A percentile compares a stretch with the other conserved stretches of the same genome.
Conservation (phyloP, 306 rosid genomes). For the Castanea crenata region DNA sequence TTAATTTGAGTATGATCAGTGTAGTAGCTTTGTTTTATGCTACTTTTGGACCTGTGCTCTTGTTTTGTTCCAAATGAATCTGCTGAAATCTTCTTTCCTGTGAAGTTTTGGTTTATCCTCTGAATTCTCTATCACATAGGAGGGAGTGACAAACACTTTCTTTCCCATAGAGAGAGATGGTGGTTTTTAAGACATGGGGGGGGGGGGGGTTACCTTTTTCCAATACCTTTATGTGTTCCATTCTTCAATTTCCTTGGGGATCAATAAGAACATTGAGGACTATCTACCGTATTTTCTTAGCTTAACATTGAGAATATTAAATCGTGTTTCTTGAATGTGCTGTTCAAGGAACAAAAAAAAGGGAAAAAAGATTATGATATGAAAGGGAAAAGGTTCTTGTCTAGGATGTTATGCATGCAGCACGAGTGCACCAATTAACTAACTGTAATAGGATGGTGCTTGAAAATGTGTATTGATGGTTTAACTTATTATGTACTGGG, state of each 20-base stretch:
- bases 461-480: neutral
- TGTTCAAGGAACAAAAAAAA: too few relatives aligned
- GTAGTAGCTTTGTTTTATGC: neutral
- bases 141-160: neutral
- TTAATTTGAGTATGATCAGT: neutral
- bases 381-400: too few relatives aligned
- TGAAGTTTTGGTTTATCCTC: neutral
- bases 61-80: slow-evolving; percentile 2
- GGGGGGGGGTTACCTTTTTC: too few relatives aligned
- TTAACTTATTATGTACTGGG: neutral
- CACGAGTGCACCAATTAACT: too few relatives aligned
- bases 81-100: neutral
- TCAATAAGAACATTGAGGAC: too few relatives aligned
- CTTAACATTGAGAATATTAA: too few relatives aligned
- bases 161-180: neutral
- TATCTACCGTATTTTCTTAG: too few relatives aligned
- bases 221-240: neutral
- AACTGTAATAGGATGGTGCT: neutral
- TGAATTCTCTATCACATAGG: neutral
- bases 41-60: slow-evolving; percentile 3
- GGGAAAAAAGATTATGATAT: too few relatives aligned
- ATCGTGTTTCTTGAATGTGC: too few relatives aligned
- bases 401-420: too few relatives aligned
- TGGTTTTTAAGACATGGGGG: neutral
- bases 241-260: too few relatives aligned